Base-by-base conservation (phyloP, 805 yeast genomes). In the Cyberlindnera maclurae region DNA sequence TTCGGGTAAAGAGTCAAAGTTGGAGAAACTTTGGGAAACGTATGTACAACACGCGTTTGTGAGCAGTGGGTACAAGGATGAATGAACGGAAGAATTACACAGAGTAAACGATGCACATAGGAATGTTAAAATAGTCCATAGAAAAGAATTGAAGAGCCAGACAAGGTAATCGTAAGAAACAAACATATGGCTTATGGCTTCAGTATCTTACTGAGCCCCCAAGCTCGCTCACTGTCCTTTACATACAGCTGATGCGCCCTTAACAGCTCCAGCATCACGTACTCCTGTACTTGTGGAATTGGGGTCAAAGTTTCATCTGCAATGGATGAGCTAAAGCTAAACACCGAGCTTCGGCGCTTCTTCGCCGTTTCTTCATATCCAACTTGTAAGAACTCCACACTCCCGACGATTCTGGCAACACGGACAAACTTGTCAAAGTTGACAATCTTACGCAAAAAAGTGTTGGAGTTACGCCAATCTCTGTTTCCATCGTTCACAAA, bases 401-500 rank as follows among this genome's bases (percentile, higher is more conserved):
- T 82, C 7, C 84, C 73, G 37, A 82, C 68, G 29, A 81, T 73
- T 41, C 78, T 66, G 6, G 88, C 77, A 35, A 79, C 71, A 54
- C 77, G 80, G 58, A 71, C 68, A 52, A 79, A 80, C 55, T 84
- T 84, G 55, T 82, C 93, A 45, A 83, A 73, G 52, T 84, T 82
- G 51, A 84, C 75, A 46, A 81, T 64, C 38, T 64, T 65, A 32
- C 65, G 62, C 33, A 65, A 49, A 65, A 71, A 65, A 5, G 65
- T 58, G 44, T 77, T 74, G 5, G 81, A 78, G 43, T 68, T 73
- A 54, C 89, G 67, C 55, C 65, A 78, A 49, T 76, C 79, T 29
- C 82, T 71, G 54, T 83, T 83, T n/a, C 93, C 90, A 49, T 84
- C 94, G 37, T 78, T 72, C n/a, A 82, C 76, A 61, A 83, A 82